Conservation (phyloP, 2,329 filamentous ascomycete genomes). For the Talaromyces albobiverticillius region DNA sequence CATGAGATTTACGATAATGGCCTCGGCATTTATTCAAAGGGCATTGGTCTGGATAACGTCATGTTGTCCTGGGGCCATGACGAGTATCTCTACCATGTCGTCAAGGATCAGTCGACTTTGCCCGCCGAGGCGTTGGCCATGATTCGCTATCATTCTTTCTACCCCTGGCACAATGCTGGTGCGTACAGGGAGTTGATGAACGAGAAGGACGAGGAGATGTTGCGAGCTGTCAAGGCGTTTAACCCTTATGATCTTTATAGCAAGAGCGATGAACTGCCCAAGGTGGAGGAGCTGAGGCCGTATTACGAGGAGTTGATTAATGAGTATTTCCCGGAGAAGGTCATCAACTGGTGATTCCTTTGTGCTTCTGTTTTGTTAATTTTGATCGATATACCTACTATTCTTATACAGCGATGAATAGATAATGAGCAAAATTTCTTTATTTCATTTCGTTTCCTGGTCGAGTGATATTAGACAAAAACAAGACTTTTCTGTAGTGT, state of each 20-base stretch:
- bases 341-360: slow-evolving; percentile 13
- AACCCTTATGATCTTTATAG: slow-evolving; percentile 91
- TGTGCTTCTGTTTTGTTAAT: not conserved
- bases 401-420: too few species aligned
- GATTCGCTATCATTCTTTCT: slow-evolving; percentile 92
- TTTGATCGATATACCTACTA: too few species aligned
- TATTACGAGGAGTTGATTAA: slow-evolving; percentile 17
- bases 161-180: slow-evolving; percentile 81
- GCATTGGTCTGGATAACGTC: slow-evolving; percentile 80
- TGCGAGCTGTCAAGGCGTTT: slow-evolving; percentile 78
- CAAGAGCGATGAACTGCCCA: slow-evolving; percentile 80
- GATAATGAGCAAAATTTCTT: too few species aligned
- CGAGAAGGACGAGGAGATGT: slow-evolving; percentile 74
- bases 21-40: slow-evolving; percentile 74
- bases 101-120: slow-evolving; percentile 75
- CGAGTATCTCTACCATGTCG: slow-evolving; percentile 66
- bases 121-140: slow-evolving; percentile 83
- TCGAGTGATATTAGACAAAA: too few species aligned
- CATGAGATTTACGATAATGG: slow-evolving; percentile 72
- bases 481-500: too few species aligned
- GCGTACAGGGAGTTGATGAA: slow-evolving; percentile 83
- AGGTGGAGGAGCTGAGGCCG: slow-evolving; percentile 65
- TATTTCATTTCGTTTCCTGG: too few species aligned
- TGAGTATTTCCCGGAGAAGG: slow-evolving; percentile 14
- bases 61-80: slow-evolving; percentile 79